Evolutionary conservation across 192 early-diverging fungal species (phyloP), one percentile per base, ranked within the genome.

Genomic region (Backusella tarrabulga): DNA sequence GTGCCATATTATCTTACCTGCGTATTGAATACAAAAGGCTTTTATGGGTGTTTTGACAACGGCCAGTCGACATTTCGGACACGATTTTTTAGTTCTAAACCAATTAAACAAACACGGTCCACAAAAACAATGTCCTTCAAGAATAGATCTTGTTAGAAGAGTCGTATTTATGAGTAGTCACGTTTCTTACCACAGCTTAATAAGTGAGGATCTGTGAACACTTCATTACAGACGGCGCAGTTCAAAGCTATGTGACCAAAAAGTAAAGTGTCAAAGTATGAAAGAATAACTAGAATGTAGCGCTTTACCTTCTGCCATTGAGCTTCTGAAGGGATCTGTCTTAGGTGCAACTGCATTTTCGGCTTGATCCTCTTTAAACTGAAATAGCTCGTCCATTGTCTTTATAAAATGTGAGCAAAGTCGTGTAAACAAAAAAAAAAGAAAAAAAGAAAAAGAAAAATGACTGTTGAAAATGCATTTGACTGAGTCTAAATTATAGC

Each of bases 31-130:
- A 63, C 56, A 63, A 63, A 29, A 63, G 56, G 26, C 56, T 63
- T 29, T 63, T 3, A 9, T 14, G 4, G 56, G 56, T 9, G 4
- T n/a, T 63, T 29, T 63, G 26, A 63, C 56, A 63, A 63, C 56
- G 11, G 56, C 56, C 26, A 63, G 56, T 63, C 56, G 56, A 63
- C 56, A 63, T 29, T 63, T 63, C 23, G 56, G 56, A 63, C 56
- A 63, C 4, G 56, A 63, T 23, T 63, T 63, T 29, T 63, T 63
- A 63, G 56, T 63, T 29, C 23, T 29, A 63, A 63, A 63, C 56
- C 56, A 63, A 29, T 3, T 63, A 29, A 63, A 23, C 56, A 63
- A 29, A 12, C 56, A 63, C 1, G 56, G 56, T 29, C 56, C 56
- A 11, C 56, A 63, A 63, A 63, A 63, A 14, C 56, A 63, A 14